These are phyloP conservation scores for Aegle marmelos DNA, from an alignment of 345 rosid genomes.

Conservation along the genomic window DNA sequence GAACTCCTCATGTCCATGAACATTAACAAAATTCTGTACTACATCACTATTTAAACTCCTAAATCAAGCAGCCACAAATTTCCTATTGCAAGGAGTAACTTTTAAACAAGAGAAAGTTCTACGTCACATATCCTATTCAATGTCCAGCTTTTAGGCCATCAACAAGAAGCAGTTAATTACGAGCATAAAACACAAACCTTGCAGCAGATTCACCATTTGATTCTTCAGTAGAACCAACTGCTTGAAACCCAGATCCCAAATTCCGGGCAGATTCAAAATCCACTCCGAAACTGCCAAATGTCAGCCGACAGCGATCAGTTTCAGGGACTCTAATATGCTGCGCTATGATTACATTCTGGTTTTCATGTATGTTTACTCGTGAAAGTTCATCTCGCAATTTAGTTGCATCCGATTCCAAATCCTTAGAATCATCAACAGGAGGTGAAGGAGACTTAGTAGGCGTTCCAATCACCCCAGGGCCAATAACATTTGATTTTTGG, in stretches of 20 bases:
- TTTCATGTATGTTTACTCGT: conserved; percentile 41
- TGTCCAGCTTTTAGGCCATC: neutral
- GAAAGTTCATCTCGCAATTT: conserved; percentile 55
- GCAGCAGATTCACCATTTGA: conserved; percentile 44
- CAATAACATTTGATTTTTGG: conserved; percentile 45
- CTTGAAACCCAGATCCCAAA: conserved; percentile 33
- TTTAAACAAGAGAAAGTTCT: neutral
- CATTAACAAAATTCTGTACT: neutral
- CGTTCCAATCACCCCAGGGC: conserved; percentile 66
- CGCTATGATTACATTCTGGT: conserved; percentile 80
- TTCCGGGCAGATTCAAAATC: conserved; percentile 49
- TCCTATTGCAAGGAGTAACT: neutral
- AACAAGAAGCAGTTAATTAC: conserved; percentile 4
- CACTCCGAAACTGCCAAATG: conserved; percentile 80
- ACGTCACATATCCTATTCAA: neutral
- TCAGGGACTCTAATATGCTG: conserved; percentile 83
- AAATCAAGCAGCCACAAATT: neutral
- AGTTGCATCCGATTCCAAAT: conserved; percentile 37
- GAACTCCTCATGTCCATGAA: neutral
- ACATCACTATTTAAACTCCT: neutral
- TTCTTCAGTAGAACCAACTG: conserved; percentile 42
- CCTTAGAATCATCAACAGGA: conserved; percentile 44
- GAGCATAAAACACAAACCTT: conserved; percentile 41
- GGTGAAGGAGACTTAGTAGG: conserved; percentile 49
- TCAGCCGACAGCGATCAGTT: conserved; percentile 65